These are phyloP conservation scores for Penicilliopsis zonata DNA, from an alignment of 495 filamentous ascomycete species.

Conservation along the genomic window DNA sequence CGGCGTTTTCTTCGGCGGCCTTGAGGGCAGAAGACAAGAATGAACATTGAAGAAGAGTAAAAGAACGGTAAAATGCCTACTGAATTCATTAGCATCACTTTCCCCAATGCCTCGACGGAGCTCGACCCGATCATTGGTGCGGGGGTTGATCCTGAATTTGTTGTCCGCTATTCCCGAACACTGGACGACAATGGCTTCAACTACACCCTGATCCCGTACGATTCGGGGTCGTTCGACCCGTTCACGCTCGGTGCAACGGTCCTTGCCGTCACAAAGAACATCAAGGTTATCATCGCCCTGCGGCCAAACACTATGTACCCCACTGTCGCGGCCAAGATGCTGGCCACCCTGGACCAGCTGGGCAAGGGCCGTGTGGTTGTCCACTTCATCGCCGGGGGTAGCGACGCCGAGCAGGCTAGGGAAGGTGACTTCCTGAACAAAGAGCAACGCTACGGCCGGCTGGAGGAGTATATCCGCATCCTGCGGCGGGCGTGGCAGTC, in stretches of 20 bases:
- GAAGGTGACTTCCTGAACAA: conserved; percentile 44
- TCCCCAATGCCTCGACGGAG: conserved; percentile 38
- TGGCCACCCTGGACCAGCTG: conserved; percentile 42
- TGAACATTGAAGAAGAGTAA: no score
- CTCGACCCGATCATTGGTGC: conserved; percentile 34
- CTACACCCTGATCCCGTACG: conserved; percentile 42
- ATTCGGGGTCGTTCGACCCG: conserved; percentile 37
- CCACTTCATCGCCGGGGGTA: conserved; percentile 44
- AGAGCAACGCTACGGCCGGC: conserved; percentile 35
- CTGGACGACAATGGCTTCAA: conserved; percentile 42
- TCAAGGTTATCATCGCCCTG: conserved; percentile 45
- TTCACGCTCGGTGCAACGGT: conserved; percentile 41
- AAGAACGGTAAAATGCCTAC: no score
- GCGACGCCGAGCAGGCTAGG: conserved; percentile 37
- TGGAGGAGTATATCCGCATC: conserved; percentile 43
- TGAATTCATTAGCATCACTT: conserved; percentile 43
- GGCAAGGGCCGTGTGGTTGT: conserved; percentile 38
- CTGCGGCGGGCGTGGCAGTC: conserved; percentile 39
- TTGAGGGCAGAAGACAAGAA: no score
- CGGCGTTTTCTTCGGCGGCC: no score
- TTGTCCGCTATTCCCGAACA: conserved; percentile 34
- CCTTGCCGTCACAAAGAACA: conserved; percentile 34
- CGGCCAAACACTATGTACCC: conserved; percentile 43
- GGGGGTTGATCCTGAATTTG: conserved; percentile 32
- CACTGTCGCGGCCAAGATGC: conserved; percentile 42